phyloP scores from a whole-genome alignment of 371 early-diverging fungal species.

The Amoeboaphelidium occidentale region DNA sequence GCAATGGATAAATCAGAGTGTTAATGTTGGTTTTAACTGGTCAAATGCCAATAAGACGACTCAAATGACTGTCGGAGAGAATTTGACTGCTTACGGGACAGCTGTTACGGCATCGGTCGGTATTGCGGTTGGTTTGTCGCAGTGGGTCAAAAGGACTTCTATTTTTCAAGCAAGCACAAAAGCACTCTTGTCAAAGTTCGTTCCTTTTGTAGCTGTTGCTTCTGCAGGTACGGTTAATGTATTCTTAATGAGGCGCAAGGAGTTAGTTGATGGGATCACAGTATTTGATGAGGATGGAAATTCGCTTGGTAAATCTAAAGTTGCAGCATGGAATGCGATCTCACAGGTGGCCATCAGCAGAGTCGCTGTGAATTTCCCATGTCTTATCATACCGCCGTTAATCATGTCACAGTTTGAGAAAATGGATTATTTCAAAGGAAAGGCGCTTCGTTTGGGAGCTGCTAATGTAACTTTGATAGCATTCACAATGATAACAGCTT shows the following conservation, averaged over 20 bases:
- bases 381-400: slow-evolving; percentile 38
- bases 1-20: slow-evolving; percentile 62
- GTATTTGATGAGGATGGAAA: slow-evolving; percentile 33
- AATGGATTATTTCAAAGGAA: slow-evolving; percentile 21
- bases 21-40: slow-evolving; percentile 52
- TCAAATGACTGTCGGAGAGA: slow-evolving; percentile 39
- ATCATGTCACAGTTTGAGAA: slow-evolving; percentile 32
- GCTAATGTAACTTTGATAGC: slow-evolving; percentile 33
- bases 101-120: slow-evolving; percentile 48
- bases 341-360: slow-evolving; percentile 47
- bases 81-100: slow-evolving; percentile 30
- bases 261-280: slow-evolving; percentile 44
- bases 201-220: slow-evolving; percentile 56
- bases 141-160: slow-evolving; percentile 14
- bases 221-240: slow-evolving; percentile 59
- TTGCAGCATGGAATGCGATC: slow-evolving; percentile 38
- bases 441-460: slow-evolving; percentile 26
- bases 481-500: slow-evolving; percentile 35
- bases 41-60: slow-evolving; percentile 62
- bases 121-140: slow-evolving; percentile 42
- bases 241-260: slow-evolving; percentile 60
- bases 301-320: slow-evolving; percentile 33
- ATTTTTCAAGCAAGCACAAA: no score
- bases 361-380: slow-evolving; percentile 41
- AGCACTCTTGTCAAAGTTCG: slow-evolving; percentile 24